phyloP scores from a whole-genome alignment of 306 rosid species.

The Cucumis melo region DNA sequence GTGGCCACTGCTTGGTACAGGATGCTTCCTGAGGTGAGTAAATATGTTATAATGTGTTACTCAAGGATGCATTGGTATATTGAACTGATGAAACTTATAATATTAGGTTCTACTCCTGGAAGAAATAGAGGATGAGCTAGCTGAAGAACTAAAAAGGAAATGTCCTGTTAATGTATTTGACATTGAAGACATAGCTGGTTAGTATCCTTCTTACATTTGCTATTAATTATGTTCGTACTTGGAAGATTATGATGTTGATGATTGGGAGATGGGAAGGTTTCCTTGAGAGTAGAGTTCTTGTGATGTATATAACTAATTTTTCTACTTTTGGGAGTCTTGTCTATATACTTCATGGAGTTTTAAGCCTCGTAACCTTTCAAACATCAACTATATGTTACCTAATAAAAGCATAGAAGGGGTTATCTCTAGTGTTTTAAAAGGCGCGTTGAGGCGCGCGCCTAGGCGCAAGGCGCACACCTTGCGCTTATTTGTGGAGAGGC shows the following conservation, averaged over 20 bases:
- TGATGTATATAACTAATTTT: neutral
- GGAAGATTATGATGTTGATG: neutral
- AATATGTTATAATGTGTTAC: neutral
- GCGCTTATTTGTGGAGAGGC: too few species aligned
- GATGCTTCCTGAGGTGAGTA: conserved; percentile 57
- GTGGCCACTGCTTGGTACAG: conserved; percentile 96
- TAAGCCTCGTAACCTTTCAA: neutral
- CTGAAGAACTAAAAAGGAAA: conserved; percentile 50
- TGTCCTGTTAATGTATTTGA: conserved; percentile 77
- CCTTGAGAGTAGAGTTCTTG: neutral
- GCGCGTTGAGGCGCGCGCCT: too few species aligned
- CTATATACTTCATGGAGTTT: neutral
- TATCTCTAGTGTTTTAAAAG: too few species aligned
- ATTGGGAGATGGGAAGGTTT: neutral
- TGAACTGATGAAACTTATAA: neutral
- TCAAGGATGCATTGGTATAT: too few species aligned
- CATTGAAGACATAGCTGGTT: conserved; percentile 92
- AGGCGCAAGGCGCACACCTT: too few species aligned
- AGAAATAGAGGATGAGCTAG: conserved; percentile 47
- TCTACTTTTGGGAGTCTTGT: neutral
- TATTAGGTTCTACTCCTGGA: conserved; percentile 50
- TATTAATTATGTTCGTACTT: neutral
- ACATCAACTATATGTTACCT: neutral
- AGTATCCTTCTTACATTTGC: conserved; percentile 1
- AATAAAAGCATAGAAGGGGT: neutral